Evolutionary conservation across 148 eudicot genomes (phyloP).

Genomic region (Pharnaceum exiguum): DNA sequence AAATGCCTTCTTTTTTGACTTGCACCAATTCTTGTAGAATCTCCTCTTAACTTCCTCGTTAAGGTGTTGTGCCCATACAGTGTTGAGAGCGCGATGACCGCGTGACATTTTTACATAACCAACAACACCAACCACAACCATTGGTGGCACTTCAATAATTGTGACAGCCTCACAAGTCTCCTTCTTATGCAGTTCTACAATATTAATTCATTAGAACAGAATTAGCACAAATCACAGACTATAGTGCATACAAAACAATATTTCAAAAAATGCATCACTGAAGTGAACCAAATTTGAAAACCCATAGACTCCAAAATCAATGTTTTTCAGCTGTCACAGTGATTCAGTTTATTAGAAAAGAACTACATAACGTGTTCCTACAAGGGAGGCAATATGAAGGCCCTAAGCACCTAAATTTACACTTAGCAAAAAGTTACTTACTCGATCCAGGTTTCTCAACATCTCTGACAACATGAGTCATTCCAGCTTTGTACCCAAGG

Average conservation of each 20-base stretch:
- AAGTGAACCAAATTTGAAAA: too few species aligned
- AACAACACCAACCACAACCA: slow-evolving; percentile 70
- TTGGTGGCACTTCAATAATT: slow-evolving; percentile 63
- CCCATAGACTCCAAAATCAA: too few species aligned
- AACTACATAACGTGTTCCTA: too few species aligned
- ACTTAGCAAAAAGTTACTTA: slow-evolving; percentile 6
- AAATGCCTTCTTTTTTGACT: slow-evolving; percentile 72
- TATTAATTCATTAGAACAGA: neutral
- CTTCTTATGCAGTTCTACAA: slow-evolving; percentile 67
- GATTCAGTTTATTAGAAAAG: too few species aligned
- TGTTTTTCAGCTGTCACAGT: too few species aligned
- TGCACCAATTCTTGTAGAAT: slow-evolving; percentile 77
- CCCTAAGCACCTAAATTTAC: neutral
- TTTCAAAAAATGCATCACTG: too few species aligned
- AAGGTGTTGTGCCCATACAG: slow-evolving; percentile 80
- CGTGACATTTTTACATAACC: slow-evolving; percentile 73
- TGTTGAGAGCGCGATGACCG: slow-evolving; percentile 54
- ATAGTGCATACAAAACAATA: neutral
- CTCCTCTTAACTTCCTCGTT: slow-evolving; percentile 66
- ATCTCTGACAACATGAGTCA: slow-evolving; percentile 69
- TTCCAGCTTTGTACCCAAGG: slow-evolving; percentile 69
- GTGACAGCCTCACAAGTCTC: slow-evolving; percentile 75
- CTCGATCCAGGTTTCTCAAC: slow-evolving; percentile 77
- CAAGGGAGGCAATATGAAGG: too few species aligned
- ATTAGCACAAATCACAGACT: neutral